A percentile compares a stretch with the other conserved stretches of the same genome.
Evolutionary conservation across 2,329 filamentous ascomycete genomes (phyloP).

Genomic region (Didymosphaeria variabile): DNA sequence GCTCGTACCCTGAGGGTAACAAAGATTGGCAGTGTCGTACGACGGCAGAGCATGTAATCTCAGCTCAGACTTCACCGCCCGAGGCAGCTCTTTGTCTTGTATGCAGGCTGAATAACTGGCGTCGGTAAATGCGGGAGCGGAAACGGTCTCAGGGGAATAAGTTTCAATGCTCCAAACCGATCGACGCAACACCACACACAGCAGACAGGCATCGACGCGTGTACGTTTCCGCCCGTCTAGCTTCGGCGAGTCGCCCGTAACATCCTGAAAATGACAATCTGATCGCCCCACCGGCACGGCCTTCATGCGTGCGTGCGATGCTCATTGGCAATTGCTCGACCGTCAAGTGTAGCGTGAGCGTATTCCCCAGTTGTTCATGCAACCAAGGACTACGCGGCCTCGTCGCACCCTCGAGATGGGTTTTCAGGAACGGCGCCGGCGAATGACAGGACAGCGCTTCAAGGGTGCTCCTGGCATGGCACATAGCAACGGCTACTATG

Average conservation of each 20-base stretch:
- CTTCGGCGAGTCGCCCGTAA: background rate
- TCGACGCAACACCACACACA: background rate
- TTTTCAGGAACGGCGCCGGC: background rate
- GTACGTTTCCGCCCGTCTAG: background rate
- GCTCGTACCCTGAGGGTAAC: background rate
- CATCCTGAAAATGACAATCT: background rate
- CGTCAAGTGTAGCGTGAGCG: background rate
- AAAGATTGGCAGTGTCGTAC: background rate
- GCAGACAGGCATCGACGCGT: background rate
- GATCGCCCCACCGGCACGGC: constrained; percentile 1
- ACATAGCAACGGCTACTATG: background rate
- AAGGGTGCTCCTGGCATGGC: background rate
- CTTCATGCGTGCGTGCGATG: background rate
- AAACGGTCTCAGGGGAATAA: constrained; percentile 1
- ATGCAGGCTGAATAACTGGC: background rate
- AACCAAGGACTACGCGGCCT: constrained; percentile 3
- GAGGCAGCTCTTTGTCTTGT: background rate
- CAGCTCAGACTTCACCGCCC: background rate
- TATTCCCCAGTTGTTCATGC: constrained; percentile 9
- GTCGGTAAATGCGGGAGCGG: constrained; percentile 3
- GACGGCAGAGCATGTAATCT: background rate
- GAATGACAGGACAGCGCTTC: background rate
- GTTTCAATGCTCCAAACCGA: constrained; percentile 1
- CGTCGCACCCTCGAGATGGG: constrained; percentile 3
- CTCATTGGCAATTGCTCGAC: background rate